Evolutionary conservation across 1,284 basidiomycete genomes (phyloP), one percentile per base, ranked within the genome.

Genomic region (Veloboletus limbatus): DNA sequence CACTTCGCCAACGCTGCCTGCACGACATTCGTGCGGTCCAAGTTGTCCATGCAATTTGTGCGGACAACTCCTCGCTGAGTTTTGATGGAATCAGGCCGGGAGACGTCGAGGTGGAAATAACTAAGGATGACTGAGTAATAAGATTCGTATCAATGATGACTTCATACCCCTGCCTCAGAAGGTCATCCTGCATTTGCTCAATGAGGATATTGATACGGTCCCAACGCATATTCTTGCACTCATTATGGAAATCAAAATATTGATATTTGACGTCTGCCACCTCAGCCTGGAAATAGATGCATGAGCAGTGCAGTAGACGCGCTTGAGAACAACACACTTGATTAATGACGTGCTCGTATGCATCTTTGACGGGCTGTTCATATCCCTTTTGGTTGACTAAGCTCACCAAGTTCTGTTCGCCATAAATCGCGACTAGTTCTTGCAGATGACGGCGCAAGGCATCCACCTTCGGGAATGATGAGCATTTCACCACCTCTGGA

Each of bases 211-310:
- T 82, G 54, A 99, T 92, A 40, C 92, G 81, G 63, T 99, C 92
- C 81, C 94, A 99, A 47, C 92, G 85, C 87, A 99, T 92, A 31
- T 90, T 81, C 65, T 85, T 91, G 76, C 96, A 98, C 69, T 98
- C 94, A 57, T 82, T 85, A 69, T 98, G 96, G 75, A 99, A 99
- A 68, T 99, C 97, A 65, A 97, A 99, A 74, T 98, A 97, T 52
- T 90, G 78, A 65, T 99, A 99, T 61, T 84, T 84, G 42, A 93
- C 84, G 39, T 81, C 73, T 6, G 82, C 75, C 26, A 86, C 58
- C 52, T 79, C 76, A 41, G 83, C 68, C 85, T 88, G 40, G 27
- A 48, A 45, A 22, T 5, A 36, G 14, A 40, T 36, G 26, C 16
- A 40, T 39, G 24, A 57, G 40, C 24, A 22, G 25, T 31, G 28